Base-by-base conservation (phyloP, 192 early-diverging fungal genomes). In the Lunasporangiospora selenospora region DNA sequence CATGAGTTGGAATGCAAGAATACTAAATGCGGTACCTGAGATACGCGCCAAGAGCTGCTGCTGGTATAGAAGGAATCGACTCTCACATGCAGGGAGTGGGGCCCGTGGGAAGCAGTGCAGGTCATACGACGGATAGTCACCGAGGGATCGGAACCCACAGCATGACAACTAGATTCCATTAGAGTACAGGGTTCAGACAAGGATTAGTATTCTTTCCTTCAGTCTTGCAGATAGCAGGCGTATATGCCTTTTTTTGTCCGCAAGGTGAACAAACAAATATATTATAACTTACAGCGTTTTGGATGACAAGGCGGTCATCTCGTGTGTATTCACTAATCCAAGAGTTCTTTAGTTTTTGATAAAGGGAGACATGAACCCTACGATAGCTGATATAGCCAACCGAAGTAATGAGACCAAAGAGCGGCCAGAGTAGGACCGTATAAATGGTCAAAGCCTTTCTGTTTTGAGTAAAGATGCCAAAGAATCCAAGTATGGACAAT, bases 31-130 rank as follows among this genome's bases (percentile, higher is more conserved):
- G 6, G 64, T 75, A n/a, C 67, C 76, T 27, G 77, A 83, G 23
- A 67, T 65, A 4, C 62, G 77, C 3, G 73, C 62, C 2, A 83
- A 48, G 11, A 64, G 43, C 0, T 73, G 51, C 2, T 63, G 60
- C 3, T 65, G 77, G 44, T 79, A 78, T 21, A 58, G 50, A 13
- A 79, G 65, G 39, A 78, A 77, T 18, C 76, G 57, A 48, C 31
- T 53, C 45, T 77, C 75, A 39, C 81, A 83, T 2, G 73, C 51
- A 0, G 78, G 81, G 1, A 83, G 32, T 1, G 80, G 59, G 4
- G 81, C 80, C 2, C 81, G 62, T 16, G 81, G 81, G 43, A 80
- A 83, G 33, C 81, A 83, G 33, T 79, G 80, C 13, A 80, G 62
- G 16, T 79, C 80, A 29, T 73, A 58, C 34, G 80, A 79, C 16